These are phyloP conservation scores for Sphenostylis stenocarpa DNA, from an alignment of 306 rosid species.

Conservation along the genomic window DNA sequence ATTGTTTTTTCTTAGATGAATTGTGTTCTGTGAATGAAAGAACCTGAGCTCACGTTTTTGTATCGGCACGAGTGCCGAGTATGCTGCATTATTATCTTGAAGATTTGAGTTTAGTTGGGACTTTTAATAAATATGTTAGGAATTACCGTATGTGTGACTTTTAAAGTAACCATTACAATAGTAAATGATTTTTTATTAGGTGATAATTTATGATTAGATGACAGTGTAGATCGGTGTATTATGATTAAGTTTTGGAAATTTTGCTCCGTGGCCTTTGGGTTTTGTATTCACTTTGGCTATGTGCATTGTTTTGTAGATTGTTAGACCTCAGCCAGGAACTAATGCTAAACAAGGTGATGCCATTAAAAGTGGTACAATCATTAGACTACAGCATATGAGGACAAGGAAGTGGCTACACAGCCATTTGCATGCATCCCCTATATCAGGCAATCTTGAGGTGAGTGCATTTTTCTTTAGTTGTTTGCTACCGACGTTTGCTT, in stretches of 20 bases:
- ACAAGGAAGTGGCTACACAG: constrained; percentile 99
- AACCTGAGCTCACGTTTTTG: not conserved
- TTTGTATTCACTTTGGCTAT: constrained; percentile 1
- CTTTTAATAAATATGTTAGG: not conserved
- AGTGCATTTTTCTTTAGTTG: not conserved
- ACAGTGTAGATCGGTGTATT: not conserved
- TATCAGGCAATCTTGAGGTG: constrained; percentile 93
- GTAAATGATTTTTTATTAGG: not conserved
- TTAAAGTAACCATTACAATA: not conserved
- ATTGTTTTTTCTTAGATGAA: not conserved
- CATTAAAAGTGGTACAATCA: constrained; percentile 73
- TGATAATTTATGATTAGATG: not conserved
- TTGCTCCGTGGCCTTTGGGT: not conserved
- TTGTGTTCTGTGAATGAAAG: not conserved
- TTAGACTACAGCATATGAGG: constrained; percentile 93
- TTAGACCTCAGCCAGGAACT: constrained; percentile 66
- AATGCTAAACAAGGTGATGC: constrained; percentile 88
- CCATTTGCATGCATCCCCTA: constrained; percentile 94
- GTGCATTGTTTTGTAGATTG: constrained; percentile 57
- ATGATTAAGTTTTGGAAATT: not conserved
- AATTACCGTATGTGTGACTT: not conserved
- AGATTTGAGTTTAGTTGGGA: not conserved
- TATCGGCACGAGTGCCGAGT: not conserved
- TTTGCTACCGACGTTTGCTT: not conserved
- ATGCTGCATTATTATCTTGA: not conserved